phyloP scores from a whole-genome alignment of 257 asterid species.

The Verbascum thapsus region DNA sequence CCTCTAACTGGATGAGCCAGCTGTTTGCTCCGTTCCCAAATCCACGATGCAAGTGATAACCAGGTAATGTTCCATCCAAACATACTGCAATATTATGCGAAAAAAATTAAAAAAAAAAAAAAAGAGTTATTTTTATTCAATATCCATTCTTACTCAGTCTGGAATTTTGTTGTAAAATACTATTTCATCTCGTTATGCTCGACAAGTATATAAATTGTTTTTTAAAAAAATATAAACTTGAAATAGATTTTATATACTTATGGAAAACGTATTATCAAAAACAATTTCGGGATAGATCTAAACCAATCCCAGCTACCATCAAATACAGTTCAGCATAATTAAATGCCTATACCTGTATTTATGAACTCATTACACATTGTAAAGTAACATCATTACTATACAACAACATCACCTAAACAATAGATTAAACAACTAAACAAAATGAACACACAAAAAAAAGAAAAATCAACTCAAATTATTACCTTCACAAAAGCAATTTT shows the following conservation, averaged over 20 bases:
- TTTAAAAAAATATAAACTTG: too few species aligned
- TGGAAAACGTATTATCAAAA: too few species aligned
- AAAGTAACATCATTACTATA: constrained; percentile 30
- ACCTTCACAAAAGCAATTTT: constrained; percentile 19
- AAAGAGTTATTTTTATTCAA: too few species aligned
- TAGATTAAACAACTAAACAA: constrained; percentile 30
- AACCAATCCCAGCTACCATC: background rate
- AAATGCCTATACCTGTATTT: constrained; percentile 11
- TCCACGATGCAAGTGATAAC: constrained; percentile 88
- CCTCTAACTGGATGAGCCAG: constrained; percentile 97
- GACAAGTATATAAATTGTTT: too few species aligned
- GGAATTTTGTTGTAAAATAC: too few species aligned
- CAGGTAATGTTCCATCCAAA: constrained; percentile 91
- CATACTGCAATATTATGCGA: too few species aligned
- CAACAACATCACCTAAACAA: constrained; percentile 32
- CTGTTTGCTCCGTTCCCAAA: constrained; percentile 79
- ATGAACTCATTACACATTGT: constrained; percentile 26
- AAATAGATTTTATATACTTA: too few species aligned
- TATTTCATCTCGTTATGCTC: too few species aligned
- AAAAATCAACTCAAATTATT: constrained; percentile 17
- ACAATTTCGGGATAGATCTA: too few species aligned
- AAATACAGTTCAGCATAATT: constrained; percentile 24
- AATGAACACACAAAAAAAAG: background rate
- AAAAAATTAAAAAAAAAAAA: too few species aligned
- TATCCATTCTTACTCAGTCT: too few species aligned